Conservation (phyloP, 768 basidiomycete species). For the Xerocomus potaroensis region DNA sequence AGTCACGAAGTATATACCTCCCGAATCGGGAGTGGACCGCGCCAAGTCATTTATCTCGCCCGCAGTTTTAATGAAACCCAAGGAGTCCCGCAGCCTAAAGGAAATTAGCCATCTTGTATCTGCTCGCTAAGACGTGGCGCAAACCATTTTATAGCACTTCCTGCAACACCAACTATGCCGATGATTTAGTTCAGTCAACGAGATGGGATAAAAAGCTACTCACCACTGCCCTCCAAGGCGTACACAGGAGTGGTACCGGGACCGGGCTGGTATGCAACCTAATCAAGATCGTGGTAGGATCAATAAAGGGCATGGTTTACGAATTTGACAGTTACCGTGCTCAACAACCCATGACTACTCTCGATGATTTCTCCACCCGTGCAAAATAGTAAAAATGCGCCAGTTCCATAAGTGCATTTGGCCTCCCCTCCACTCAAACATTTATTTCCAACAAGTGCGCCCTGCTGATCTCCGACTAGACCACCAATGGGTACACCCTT, state of each 20-base stretch:
- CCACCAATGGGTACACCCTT: constrained; percentile 84
- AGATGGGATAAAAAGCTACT: constrained; percentile 28
- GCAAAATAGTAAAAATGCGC: constrained; percentile 94
- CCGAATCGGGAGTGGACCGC: constrained; percentile 67
- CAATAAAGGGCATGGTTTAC: neutral
- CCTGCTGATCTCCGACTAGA: constrained; percentile 97
- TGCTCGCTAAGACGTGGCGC: constrained; percentile 4
- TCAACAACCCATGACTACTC: constrained; percentile 83
- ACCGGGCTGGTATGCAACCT: constrained; percentile 91
- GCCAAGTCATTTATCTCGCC: constrained; percentile 84
- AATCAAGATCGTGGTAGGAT: constrained; percentile 2
- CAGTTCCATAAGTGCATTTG: constrained; percentile 98
- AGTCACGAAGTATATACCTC: constrained; percentile 94
- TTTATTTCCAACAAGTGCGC: constrained; percentile 93
- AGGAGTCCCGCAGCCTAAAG: constrained; percentile 79
- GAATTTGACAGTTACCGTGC: constrained; percentile 53
- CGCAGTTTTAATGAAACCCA: constrained; percentile 76
- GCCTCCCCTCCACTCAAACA: constrained; percentile 89
- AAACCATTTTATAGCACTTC: constrained; percentile 90
- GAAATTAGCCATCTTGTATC: neutral
- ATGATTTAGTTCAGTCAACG: neutral
- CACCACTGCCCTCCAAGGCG: constrained; percentile 91
- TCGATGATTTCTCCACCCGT: constrained; percentile 85
- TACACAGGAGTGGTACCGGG: constrained; percentile 76
- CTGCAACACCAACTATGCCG: constrained; percentile 80